phyloP scores from a whole-genome alignment of 2,329 filamentous ascomycete species.

The Neonectria coccinea region DNA sequence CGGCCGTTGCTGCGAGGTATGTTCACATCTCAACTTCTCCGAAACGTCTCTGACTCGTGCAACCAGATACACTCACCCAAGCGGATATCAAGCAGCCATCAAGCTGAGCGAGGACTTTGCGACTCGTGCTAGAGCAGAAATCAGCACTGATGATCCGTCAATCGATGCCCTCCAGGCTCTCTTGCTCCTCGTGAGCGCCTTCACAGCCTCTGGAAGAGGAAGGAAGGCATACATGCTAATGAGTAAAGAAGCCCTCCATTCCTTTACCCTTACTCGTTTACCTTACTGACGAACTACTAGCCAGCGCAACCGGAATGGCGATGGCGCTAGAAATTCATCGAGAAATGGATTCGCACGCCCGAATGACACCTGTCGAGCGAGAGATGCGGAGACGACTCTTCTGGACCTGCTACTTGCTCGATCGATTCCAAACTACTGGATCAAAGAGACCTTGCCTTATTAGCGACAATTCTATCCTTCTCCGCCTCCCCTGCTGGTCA shows the following conservation, averaged over 20 bases:
- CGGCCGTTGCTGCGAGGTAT: slow-evolving; percentile 72
- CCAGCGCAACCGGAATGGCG: slow-evolving; percentile 83
- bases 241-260: slow-evolving; percentile 60
- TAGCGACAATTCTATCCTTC: slow-evolving; percentile 78
- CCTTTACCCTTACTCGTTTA: neutral
- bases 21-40: neutral
- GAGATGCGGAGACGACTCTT: slow-evolving; percentile 85
- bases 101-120: slow-evolving; percentile 80
- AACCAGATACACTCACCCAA: slow-evolving; percentile 73
- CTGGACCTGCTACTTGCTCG: slow-evolving; percentile 89
- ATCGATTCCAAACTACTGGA: slow-evolving; percentile 84
- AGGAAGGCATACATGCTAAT: slow-evolving; percentile 91
- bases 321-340: slow-evolving; percentile 84
- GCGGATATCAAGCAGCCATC: slow-evolving; percentile 75
- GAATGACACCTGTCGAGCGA: slow-evolving; percentile 74
- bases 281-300: slow-evolving; percentile 59
- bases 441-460: slow-evolving; percentile 86
- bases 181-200: slow-evolving; percentile 79
- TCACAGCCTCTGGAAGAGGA: slow-evolving; percentile 80
- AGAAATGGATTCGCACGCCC: slow-evolving; percentile 73
- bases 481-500: slow-evolving; percentile 81
- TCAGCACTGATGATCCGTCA: slow-evolving; percentile 84
- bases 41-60: slow-evolving; percentile 13
- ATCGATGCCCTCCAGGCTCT: slow-evolving; percentile 82
- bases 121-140: slow-evolving; percentile 72